Conservation (phyloP, 1,284 basidiomycete genomes). For the Fomitiporia mediterranea region DNA sequence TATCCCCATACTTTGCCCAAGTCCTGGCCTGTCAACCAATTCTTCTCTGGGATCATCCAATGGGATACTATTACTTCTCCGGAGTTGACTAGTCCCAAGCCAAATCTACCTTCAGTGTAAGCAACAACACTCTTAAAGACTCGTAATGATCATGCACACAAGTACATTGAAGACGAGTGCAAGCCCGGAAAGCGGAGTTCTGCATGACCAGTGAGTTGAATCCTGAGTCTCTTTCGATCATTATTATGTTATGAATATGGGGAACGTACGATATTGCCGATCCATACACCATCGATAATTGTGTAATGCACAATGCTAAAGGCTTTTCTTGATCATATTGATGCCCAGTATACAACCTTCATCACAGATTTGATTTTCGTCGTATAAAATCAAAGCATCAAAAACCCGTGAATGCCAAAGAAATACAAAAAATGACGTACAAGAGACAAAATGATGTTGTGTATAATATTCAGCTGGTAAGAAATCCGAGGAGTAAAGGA, state of each 20-base stretch:
- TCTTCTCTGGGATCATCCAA: background rate
- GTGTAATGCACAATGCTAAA: background rate
- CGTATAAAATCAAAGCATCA: too few relatives aligned
- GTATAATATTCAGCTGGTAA: slow-evolving; percentile 5
- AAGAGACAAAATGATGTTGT: slow-evolving; percentile 7
- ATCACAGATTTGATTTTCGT: background rate
- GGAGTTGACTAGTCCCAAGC: background rate
- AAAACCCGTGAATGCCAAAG: too few relatives aligned
- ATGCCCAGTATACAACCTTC: slow-evolving; percentile 3
- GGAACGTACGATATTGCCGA: slow-evolving; percentile 2
- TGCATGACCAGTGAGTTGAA: too few relatives aligned
- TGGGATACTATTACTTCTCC: too few relatives aligned
- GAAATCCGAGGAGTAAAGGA: slow-evolving; percentile 7
- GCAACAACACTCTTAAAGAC: too few relatives aligned
- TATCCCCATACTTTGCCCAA: background rate
- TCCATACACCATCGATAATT: background rate
- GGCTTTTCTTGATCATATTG: slow-evolving; percentile 7
- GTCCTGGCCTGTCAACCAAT: background rate
- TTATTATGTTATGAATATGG: background rate
- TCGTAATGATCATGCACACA: background rate
- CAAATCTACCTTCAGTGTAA: background rate
- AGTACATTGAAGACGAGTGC: slow-evolving; percentile 5
- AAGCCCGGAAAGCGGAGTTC: background rate
- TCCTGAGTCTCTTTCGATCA: background rate
- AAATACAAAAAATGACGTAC: background rate